Evolutionary conservation across 2,329 filamentous ascomycete genomes (phyloP).

Genomic region (Fusarium nanum): DNA sequence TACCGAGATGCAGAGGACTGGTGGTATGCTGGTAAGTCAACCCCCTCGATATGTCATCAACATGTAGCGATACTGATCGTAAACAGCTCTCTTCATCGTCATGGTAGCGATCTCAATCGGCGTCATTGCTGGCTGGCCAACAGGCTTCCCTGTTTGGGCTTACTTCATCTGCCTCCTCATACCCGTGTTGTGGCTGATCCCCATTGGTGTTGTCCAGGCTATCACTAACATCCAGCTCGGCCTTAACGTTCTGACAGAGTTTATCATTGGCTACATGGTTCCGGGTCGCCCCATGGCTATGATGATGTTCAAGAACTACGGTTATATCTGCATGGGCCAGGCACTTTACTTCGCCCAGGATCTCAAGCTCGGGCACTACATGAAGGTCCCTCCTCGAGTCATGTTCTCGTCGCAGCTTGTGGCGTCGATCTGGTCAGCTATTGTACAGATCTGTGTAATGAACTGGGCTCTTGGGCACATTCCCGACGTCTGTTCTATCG

Average conservation of each 20-base stretch:
- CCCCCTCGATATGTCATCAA: conserved; percentile 44
- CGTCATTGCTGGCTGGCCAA: conserved; percentile 66
- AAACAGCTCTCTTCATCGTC: conserved; percentile 58
- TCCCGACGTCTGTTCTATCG: conserved; percentile 66
- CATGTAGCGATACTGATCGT: conserved; percentile 19
- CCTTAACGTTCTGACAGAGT: conserved; percentile 78
- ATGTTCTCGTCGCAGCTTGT: conserved; percentile 71
- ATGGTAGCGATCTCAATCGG: conserved; percentile 67
- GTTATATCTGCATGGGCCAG: conserved; percentile 75
- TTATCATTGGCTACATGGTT: conserved; percentile 78
- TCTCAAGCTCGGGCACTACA: conserved; percentile 76
- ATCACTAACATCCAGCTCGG: conserved; percentile 73
- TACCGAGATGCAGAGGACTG: conserved; percentile 69
- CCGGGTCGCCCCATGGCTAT: conserved; percentile 76
- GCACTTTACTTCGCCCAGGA: conserved; percentile 74
- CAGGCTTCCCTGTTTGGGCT: conserved; percentile 68
- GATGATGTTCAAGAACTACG: conserved; percentile 84
- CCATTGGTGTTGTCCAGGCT: conserved; percentile 70
- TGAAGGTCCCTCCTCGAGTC: conserved; percentile 71
- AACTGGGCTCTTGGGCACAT: conserved; percentile 75
- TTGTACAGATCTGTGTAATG: conserved; percentile 73
- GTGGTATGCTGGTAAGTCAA: conserved; percentile 66
- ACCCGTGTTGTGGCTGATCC: conserved; percentile 68
- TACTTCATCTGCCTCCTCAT: conserved; percentile 68
- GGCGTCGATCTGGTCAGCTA: conserved; percentile 70